Percentiles rank a stretch among this genome's conserved stretches.
These are phyloP conservation scores for Anthracocystis walkeri DNA, from an alignment of 1,284 basidiomycete genomes.

Conservation along the genomic window DNA sequence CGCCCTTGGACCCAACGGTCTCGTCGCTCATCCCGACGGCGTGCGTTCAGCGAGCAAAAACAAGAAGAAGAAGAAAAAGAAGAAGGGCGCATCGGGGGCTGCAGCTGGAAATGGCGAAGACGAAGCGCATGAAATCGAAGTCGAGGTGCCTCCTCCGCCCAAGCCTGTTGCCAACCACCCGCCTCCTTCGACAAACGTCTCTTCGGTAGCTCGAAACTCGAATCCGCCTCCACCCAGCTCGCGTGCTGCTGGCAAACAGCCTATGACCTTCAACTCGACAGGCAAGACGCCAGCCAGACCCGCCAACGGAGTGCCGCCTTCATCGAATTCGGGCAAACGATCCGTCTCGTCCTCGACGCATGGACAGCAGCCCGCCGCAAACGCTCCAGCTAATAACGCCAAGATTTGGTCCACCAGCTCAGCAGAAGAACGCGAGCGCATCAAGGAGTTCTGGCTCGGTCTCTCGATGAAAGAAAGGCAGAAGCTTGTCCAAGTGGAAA, in stretches of 20 bases:
- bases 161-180: constrained; percentile 64
- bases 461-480: constrained; percentile 88
- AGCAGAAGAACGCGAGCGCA: constrained; percentile 90
- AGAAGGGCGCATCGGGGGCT: constrained; percentile 57
- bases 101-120: constrained; percentile 69
- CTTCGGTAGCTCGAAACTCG: constrained; percentile 66
- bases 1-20: constrained; percentile 30
- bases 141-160: constrained; percentile 65
- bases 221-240: constrained; percentile 73
- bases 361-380: constrained; percentile 32
- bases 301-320: constrained; percentile 57
- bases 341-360: constrained; percentile 71
- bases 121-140: constrained; percentile 64
- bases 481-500: constrained; percentile 93
- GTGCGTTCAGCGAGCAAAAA: constrained; percentile 52
- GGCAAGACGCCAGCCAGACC: constrained; percentile 65
- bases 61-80: constrained; percentile 74
- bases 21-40: constrained; percentile 20
- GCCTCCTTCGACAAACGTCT: constrained; percentile 68
- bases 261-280: constrained; percentile 73
- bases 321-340: constrained; percentile 72
- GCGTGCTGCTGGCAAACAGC: constrained; percentile 81
- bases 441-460: constrained; percentile 96
- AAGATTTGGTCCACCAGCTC: constrained; percentile 78
- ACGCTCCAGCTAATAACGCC: constrained; percentile 33